Conservation (phyloP, 176 grass and related monocot species). For the Rhynchospora tenuis region DNA sequence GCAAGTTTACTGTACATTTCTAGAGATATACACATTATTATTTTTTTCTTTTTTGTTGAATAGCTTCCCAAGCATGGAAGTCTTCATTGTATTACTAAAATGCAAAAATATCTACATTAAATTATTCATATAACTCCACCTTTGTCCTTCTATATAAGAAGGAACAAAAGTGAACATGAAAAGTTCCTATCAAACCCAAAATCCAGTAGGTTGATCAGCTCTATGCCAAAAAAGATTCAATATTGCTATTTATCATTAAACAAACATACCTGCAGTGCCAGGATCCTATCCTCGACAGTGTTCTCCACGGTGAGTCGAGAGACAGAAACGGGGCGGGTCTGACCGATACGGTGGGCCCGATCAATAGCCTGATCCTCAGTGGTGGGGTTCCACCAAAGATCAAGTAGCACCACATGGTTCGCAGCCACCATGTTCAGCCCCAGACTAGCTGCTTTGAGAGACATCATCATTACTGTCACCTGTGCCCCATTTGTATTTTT, state of each 20-base stretch:
- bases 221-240: background rate
- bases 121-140: background rate
- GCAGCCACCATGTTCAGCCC: conserved; percentile 44
- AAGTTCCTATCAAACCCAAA: background rate
- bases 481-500: conserved; percentile 1
- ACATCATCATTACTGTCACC: conserved; percentile 99
- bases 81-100: no score
- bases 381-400: conserved; percentile 93
- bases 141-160: background rate
- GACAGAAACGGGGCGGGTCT: conserved; percentile 80
- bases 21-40: no score
- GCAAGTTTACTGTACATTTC: background rate
- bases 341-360: conserved; percentile 95
- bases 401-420: conserved; percentile 38
- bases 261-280: conserved; percentile 76
- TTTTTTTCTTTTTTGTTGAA: no score
- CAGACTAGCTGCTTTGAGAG: conserved; percentile 52
- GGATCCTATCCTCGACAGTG: conserved; percentile 93
- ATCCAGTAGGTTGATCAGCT: background rate
- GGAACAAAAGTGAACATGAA: background rate
- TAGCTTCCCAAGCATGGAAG: no score
- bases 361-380: conserved; percentile 99
- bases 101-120: background rate
- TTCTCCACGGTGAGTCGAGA: conserved; percentile 87
- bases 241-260: background rate